Evolutionary conservation across 352 stramenopile species (phyloP).

Genomic region (Globisporangium iwayamae): DNA sequence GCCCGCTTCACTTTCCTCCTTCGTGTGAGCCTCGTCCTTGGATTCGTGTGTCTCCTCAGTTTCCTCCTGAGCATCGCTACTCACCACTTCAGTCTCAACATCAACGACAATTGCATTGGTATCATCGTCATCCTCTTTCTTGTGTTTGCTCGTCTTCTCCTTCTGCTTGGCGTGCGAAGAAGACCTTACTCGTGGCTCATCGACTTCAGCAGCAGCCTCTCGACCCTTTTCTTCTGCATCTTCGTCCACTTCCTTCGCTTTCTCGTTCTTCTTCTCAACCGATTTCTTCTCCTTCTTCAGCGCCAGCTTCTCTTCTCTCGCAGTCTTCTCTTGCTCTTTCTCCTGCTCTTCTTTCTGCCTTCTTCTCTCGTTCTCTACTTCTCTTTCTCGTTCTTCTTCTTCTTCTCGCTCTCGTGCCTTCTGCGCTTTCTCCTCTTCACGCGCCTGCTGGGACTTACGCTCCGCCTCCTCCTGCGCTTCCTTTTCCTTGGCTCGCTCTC

Average conservation of each 20-base stretch:
- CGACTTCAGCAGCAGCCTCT: background rate
- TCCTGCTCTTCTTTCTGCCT: slow-evolving; percentile 23
- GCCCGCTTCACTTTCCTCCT: background rate
- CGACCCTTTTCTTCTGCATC: background rate
- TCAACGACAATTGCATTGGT: background rate
- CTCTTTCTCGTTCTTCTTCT: slow-evolving; percentile 30
- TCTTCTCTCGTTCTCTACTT: slow-evolving; percentile 10
- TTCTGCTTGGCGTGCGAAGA: background rate
- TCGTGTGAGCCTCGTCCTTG: background rate
- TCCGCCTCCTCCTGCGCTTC: slow-evolving; percentile 30
- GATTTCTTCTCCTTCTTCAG: slow-evolving; percentile 17
- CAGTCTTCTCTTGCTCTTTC: slow-evolving; percentile 19
- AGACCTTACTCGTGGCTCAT: background rate
- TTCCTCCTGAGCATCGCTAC: background rate
- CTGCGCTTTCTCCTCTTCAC: slow-evolving; percentile 22
- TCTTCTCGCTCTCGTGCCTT: slow-evolving; percentile 10
- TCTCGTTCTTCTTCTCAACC: slow-evolving; percentile 11
- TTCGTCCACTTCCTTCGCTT: background rate
- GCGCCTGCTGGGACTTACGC: slow-evolving; percentile 20
- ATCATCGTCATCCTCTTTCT: background rate
- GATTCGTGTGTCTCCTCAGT: background rate
- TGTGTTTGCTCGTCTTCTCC: background rate
- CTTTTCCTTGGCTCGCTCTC: background rate
- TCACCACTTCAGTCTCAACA: background rate
- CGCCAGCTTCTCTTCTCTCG: slow-evolving; percentile 19